Evolutionary conservation across 2,329 filamentous ascomycete species (phyloP).

Genomic region (Aspergillus carbonarius): DNA sequence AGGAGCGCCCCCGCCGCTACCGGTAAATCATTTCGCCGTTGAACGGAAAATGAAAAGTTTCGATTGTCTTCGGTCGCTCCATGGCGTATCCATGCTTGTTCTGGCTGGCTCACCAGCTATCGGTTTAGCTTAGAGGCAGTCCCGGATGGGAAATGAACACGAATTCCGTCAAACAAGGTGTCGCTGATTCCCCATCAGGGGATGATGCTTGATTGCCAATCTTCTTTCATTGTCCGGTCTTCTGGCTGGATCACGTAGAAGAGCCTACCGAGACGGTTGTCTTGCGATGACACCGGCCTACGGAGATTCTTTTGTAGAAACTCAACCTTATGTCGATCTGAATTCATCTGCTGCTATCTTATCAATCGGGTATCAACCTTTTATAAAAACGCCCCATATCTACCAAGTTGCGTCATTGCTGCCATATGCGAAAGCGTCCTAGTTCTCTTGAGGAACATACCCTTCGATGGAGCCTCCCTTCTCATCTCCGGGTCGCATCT

Average conservation of each 20-base stretch:
- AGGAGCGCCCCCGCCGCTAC: constrained; percentile 76
- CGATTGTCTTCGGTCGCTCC: constrained; percentile 31
- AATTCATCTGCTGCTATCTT: background rate
- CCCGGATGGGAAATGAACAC: constrained; percentile 41
- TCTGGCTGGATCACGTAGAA: background rate
- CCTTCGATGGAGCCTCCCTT: constrained; percentile 45
- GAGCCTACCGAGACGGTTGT: background rate
- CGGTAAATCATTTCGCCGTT: constrained; percentile 10
- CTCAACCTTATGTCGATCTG: background rate
- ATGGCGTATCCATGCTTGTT: constrained; percentile 29
- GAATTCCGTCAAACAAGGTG: constrained; percentile 65
- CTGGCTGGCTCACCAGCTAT: constrained; percentile 28
- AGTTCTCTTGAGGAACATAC: constrained; percentile 34
- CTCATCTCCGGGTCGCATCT: constrained; percentile 33
- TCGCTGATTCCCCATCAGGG: constrained; percentile 74
- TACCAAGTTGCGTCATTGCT: background rate
- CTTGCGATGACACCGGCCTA: background rate
- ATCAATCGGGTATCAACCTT: constrained; percentile 15
- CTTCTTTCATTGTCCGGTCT: constrained; percentile 31
- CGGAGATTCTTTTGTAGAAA: background rate
- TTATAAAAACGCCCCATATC: constrained; percentile 9
- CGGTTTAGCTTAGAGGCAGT: constrained; percentile 31
- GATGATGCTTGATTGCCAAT: constrained; percentile 95
- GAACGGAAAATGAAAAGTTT: constrained; percentile 23
- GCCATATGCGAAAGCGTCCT: background rate